Percentiles rank a stretch among this genome's conserved stretches.
Evolutionary conservation across 2,329 filamentous ascomycete genomes (phyloP).

Genomic region (Fusarium verrucosum): DNA sequence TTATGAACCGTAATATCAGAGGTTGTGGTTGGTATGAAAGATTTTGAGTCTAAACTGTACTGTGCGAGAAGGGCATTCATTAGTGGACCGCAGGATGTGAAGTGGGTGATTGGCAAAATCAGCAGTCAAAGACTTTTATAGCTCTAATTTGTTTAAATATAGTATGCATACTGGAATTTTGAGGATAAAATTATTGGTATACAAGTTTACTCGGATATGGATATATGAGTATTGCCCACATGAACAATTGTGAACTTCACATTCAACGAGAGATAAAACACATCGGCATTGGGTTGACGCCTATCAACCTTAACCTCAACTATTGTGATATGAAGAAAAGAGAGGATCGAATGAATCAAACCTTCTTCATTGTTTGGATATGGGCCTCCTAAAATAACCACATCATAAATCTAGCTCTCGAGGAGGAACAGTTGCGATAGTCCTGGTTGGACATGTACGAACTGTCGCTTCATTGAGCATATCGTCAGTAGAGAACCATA

Average conservation of each 20-base stretch:
- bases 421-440: too few relatives aligned
- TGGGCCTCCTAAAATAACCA: too few relatives aligned
- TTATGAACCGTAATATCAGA: neutral
- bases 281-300: too few relatives aligned
- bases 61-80: constrained; percentile 27
- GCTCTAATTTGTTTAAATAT: neutral
- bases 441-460: too few relatives aligned
- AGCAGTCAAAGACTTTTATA: neutral
- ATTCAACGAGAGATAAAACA: neutral
- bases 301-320: too few relatives aligned
- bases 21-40: constrained; percentile 17
- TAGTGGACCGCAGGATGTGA: constrained; percentile 9
- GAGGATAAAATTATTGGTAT: neutral
- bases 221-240: neutral
- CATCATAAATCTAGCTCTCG: too few relatives aligned
- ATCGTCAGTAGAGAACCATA: too few relatives aligned
- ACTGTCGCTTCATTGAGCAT: too few relatives aligned
- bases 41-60: constrained; percentile 33
- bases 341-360: too few relatives aligned
- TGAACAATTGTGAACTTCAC: neutral
- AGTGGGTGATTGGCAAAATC: neutral
- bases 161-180: neutral
- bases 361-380: too few relatives aligned
- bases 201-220: neutral
- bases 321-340: too few relatives aligned